Evolutionary conservation across 495 filamentous ascomycete genomes (phyloP).

Genomic region (Lasiosphaeris hirsuta): DNA sequence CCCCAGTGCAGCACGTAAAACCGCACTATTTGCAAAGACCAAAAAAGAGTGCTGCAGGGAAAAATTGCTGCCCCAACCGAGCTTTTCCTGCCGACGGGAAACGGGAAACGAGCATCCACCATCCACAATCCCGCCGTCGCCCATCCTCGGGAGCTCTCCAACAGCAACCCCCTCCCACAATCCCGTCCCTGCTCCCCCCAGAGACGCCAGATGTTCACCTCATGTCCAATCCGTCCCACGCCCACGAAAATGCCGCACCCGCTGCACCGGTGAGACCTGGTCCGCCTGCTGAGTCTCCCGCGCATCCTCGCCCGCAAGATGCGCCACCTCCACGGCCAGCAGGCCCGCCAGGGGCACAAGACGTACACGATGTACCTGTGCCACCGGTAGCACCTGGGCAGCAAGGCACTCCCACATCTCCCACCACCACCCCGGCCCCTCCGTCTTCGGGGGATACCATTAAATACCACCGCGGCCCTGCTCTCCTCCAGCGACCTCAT

Average conservation of each 20-base stretch:
- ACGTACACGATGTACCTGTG: constrained; percentile 20
- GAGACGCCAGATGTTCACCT: constrained; percentile 46
- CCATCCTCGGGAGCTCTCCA: not conserved
- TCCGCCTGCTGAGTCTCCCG: constrained; percentile 21
- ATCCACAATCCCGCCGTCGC: not conserved
- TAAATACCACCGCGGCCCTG: constrained; percentile 45
- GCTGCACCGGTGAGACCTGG: constrained; percentile 47
- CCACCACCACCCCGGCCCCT: constrained; percentile 22
- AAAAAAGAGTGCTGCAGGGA: not conserved
- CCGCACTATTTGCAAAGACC: not conserved
- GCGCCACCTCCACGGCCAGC: constrained; percentile 11
- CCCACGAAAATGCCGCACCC: constrained; percentile 48
- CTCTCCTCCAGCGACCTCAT: constrained; percentile 36
- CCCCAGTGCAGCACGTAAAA: too few species aligned
- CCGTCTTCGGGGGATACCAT: constrained; percentile 33
- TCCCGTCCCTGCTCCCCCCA: constrained; percentile 17
- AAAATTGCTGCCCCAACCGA: not conserved
- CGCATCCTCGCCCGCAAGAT: constrained; percentile 2
- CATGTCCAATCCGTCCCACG: constrained; percentile 47
- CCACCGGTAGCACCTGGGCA: constrained; percentile 27
- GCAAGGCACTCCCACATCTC: constrained; percentile 21
- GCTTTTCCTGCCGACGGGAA: not conserved
- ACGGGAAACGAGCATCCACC: not conserved
- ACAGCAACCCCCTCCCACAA: constrained; percentile 4
- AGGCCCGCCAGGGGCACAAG: constrained; percentile 13